Evolutionary conservation across 768 basidiomycete species (phyloP), one percentile per base, ranked within the genome.

Genomic region (Suillus brevipes): DNA sequence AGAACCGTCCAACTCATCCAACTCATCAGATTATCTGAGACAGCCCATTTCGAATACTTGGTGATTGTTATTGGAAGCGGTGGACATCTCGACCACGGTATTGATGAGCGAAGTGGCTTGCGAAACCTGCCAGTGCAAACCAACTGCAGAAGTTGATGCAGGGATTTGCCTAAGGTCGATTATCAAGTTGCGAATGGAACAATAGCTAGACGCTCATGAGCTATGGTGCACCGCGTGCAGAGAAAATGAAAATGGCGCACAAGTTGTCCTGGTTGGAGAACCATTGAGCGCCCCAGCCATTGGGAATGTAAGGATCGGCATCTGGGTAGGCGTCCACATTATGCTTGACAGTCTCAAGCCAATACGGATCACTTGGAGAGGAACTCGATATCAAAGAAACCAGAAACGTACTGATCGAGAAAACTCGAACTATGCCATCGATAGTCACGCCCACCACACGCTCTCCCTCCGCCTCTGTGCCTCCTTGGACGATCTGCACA

Each of bases 361-460:
- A n/a, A n/a, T n/a, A n/a, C n/a, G n/a, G n/a, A n/a, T n/a, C n/a
- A n/a, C n/a, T n/a, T n/a, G n/a, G n/a, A 18, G 34, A 60, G 20
- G 34, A 31, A 61, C 20, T 50, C 47, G 3, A 37, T 38, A 61
- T 31, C 31, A 55, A 34, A 25, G 8, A 58, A 18, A 49, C 16
- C 40, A 52, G 60, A 20, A 4, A 80, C 90, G 81, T 74, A 92
- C 92, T 86, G 70, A 97, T 97, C 1, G 92, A 94, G 76, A 95
- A 96, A 23, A 94, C 92, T 55, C 94, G 80, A 23, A 96, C 94
- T 47, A 95, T 89, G 2, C 93, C 94, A 76, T 97, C 94, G 68
- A 97, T 94, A 2, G 94, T 96, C 36, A 95, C 91, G 64, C 93
- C 85, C n/a, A 95, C 90, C 25, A 96, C 89, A 38, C 90, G 82